Evolutionary conservation across 495 filamentous ascomycete species (phyloP), one percentile per base, ranked within the genome.

Genomic region (Jackrogersella minutella): DNA sequence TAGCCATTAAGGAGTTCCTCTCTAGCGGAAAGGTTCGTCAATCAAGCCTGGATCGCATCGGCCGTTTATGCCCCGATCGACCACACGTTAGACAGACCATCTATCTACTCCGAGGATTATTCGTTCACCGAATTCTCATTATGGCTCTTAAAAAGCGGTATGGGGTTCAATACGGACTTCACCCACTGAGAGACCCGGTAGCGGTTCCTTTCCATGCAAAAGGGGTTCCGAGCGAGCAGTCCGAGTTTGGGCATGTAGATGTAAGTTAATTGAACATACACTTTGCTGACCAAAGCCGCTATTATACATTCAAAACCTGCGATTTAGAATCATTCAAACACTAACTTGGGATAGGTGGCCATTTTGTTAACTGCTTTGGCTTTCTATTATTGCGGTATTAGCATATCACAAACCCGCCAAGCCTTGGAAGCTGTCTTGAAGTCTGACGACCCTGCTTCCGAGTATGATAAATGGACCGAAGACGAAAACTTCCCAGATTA

Each of bases 201-300:
- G 79, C 79, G 13, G 73, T 84, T 31, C 74, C 78, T 26, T 77
- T 74, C 39, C 74, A 80, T n/a, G 82, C 82, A 1, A 85, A 85
- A 62, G 82, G 81, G 0, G 77, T 82, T 33, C 82, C 82, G n/a
- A 79, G 76, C 24, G 76, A 79, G 10, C 72, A 77, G 33, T 78
- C 81, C 9, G 82, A 85, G 59, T 85, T 74, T 63, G 81, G 83
- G 26, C 83, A 85, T 67, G 80, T 82, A 5, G 83, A 86, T 70
- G 66, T 68, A 13, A 64, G 66, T 59, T 17, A 13, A 28, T 28
- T 17, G 14, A 28, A 16, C 24, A 24, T 37, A 9, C 16, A 8
- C 2, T 22, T 33, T 26, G 24, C 8, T 11, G n/a, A 19, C 13
- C 16, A 1, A 11, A 44, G 19, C 1, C 14, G 1, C 30, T 16